Conservation (phyloP, 768 basidiomycete genomes). For the Leccinum broughii region DNA sequence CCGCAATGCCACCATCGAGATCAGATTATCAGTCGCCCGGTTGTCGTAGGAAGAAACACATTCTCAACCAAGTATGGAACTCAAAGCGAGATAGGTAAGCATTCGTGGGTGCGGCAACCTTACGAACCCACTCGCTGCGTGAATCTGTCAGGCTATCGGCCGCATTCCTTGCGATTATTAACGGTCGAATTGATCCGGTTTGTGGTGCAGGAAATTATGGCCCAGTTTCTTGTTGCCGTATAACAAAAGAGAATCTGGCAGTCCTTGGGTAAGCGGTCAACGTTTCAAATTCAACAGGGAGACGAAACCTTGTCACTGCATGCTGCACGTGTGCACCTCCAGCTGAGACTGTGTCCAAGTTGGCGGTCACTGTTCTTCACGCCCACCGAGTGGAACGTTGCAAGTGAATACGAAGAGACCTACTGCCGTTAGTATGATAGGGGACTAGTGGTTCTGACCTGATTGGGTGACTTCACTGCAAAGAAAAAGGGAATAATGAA, state of each 20-base stretch:
- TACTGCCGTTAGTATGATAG: neutral
- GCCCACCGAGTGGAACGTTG: neutral
- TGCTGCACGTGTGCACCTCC: neutral
- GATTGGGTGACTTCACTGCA: neutral
- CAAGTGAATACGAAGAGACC: neutral
- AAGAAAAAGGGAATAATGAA: neutral
- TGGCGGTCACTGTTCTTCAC: neutral
- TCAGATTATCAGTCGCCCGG: slow-evolving; percentile 5
- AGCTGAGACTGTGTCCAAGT: neutral
- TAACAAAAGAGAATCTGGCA: neutral
- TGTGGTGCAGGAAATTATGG: neutral
- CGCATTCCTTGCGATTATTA: slow-evolving; percentile 3
- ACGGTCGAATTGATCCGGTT: slow-evolving; percentile 1
- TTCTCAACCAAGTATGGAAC: slow-evolving; percentile 10
- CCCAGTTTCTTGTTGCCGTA: neutral
- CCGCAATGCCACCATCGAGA: neutral
- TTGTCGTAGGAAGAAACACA: slow-evolving; percentile 1
- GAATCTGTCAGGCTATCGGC: neutral
- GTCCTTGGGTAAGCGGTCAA: neutral
- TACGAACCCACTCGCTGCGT: neutral
- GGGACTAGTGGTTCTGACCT: neutral
- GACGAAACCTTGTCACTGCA: neutral
- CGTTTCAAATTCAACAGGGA: neutral
- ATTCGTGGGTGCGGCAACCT: slow-evolving; percentile 1
- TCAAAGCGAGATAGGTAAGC: slow-evolving; percentile 7